These are phyloP conservation scores for Ophiostoma tasmaniense DNA, from an alignment of 2,329 filamentous ascomycete genomes.

Conservation along the genomic window DNA sequence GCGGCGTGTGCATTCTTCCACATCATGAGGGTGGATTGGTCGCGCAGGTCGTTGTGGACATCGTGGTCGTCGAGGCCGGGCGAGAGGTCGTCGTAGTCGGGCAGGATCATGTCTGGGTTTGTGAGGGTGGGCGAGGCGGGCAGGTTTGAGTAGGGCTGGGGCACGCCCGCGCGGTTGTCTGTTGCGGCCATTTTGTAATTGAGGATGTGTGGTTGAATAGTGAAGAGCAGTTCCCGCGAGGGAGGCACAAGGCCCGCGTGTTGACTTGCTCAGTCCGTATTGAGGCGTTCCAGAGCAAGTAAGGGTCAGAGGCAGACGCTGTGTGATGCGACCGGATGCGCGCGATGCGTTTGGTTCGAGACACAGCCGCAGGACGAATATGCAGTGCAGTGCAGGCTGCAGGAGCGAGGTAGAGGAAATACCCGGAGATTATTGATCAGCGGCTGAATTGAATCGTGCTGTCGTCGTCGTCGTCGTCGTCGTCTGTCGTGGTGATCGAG, in stretches of 20 bases:
- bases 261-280: neutral
- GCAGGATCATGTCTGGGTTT: constrained; percentile 91
- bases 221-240: neutral
- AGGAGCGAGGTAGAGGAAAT: neutral
- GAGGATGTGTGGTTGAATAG: neutral
- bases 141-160: constrained; percentile 36
- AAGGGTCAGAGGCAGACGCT: neutral
- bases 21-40: constrained; percentile 41
- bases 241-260: neutral
- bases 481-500: neutral
- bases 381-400: constrained; percentile 3
- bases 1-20: constrained; percentile 41
- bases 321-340: neutral
- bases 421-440: neutral
- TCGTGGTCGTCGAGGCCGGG: constrained; percentile 42
- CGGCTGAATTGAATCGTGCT: neutral
- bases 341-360: neutral
- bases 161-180: constrained; percentile 24
- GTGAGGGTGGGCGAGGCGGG: constrained; percentile 79
- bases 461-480: neutral
- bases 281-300: too few relatives aligned
- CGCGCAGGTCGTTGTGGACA: constrained; percentile 29
- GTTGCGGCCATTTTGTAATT: constrained; percentile 16
- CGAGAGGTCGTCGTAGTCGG: constrained; percentile 56
- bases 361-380: neutral